Evolutionary conservation across 805 yeast genomes (phyloP), one percentile per base, ranked within the genome.

Genomic region (Barnettozyma vustinii): DNA sequence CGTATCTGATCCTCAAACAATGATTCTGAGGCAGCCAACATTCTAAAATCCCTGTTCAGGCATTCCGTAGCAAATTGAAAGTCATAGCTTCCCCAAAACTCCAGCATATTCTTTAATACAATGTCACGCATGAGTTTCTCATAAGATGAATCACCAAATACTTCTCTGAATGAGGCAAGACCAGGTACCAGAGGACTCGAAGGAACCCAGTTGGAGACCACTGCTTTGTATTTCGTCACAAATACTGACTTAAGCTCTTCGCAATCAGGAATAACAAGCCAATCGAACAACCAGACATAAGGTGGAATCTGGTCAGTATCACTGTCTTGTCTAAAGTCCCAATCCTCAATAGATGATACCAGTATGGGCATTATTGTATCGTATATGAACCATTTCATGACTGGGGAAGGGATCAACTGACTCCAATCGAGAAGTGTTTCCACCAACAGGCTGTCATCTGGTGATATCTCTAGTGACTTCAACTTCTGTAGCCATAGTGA

Each of bases 281-380:
- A 71, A 21, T 71, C 74, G 50, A 67, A 65, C 5, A 70, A 51
- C 73, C 74, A 71, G 23, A 52, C 33, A 35, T 53, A 56, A 8
- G 64, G 63, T 0, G 59, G 52, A 27, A 49, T 40, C 7, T 51
- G 46, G 2, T 32, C 39, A 3, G 36, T 20, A 16, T 37, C 21
- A 7, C 25, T 35, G 10, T 37, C 19, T 2, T 45, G 20, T 27
- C 25, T 40, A 36, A 30, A 36, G 39, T 62, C 53, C 81, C 81
- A 76, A 1, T 54, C 52, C 4, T 59, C 50, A 6, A 79, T 59
- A 0, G 64, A 67, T 2, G 51, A 20, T 0, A 56, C 37, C 4
- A 81, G 57, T 32, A 65, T 68, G 0, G 80, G 79, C 0, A 64
- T 45, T 2, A 81, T 57, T 5, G 62, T 59, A 3, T 56, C 58